phyloP scores from a whole-genome alignment of 495 filamentous ascomycete genomes.

The Hypoxylon subgilvum region DNA sequence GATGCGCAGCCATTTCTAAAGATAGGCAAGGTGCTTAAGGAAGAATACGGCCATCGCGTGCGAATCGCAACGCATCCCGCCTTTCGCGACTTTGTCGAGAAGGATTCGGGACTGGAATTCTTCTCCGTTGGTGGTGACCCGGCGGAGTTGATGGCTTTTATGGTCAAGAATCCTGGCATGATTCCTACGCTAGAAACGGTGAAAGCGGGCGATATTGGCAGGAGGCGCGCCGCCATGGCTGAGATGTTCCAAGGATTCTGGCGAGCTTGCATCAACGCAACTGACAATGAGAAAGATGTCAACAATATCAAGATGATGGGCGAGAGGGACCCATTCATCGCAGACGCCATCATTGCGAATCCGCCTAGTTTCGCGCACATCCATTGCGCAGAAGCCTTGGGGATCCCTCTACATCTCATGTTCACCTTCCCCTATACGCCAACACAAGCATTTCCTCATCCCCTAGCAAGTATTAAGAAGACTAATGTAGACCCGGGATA shows the following conservation, averaged over 20 bases:
- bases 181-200: constrained; percentile 69
- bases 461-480: constrained; percentile 68
- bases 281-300: constrained; percentile 58
- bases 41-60: constrained; percentile 72
- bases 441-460: constrained; percentile 71
- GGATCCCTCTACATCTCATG: constrained; percentile 70
- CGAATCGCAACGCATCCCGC: constrained; percentile 71
- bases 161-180: constrained; percentile 80
- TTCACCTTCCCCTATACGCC: constrained; percentile 69
- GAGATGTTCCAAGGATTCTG: constrained; percentile 68
- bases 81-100: constrained; percentile 70
- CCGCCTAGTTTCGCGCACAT: constrained; percentile 71
- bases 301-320: constrained; percentile 63
- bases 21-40: constrained; percentile 70
- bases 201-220: constrained; percentile 68
- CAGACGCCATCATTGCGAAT: constrained; percentile 75
- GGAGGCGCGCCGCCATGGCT: constrained; percentile 64
- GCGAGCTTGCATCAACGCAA: constrained; percentile 64
- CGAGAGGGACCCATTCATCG: constrained; percentile 61
- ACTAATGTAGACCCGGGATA: constrained; percentile 62
- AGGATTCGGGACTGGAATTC: constrained; percentile 69
- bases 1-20: constrained; percentile 81
- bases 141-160: constrained; percentile 77
- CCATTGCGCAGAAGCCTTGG: constrained; percentile 68
- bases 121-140: constrained; percentile 76